Percentiles rank a stretch among this genome's conserved stretches.
Conservation (phyloP, 2,329 filamentous ascomycete species). For the Juglanconis sp. region DNA sequence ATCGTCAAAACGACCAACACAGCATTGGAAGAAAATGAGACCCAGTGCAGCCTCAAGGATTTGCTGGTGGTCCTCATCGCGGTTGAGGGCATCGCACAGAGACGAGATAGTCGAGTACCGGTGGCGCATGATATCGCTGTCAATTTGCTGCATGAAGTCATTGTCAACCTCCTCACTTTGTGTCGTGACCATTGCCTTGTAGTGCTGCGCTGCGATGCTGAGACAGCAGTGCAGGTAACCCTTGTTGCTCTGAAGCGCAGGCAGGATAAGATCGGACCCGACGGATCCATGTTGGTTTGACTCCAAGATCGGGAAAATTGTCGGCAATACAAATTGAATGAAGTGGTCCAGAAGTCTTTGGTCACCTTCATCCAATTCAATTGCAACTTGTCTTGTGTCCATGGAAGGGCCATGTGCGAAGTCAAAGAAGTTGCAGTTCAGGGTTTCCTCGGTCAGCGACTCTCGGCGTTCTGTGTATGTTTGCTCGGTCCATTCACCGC, state of each 20-base stretch:
- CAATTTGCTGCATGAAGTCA: slow-evolving; percentile 82
- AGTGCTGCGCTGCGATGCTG: slow-evolving; percentile 87
- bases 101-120: slow-evolving; percentile 83
- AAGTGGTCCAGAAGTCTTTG: slow-evolving; percentile 87
- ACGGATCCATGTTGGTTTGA: slow-evolving; percentile 82
- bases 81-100: slow-evolving; percentile 76
- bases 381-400: slow-evolving; percentile 63
- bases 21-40: slow-evolving; percentile 95
- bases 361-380: slow-evolving; percentile 85
- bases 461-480: slow-evolving; percentile 66
- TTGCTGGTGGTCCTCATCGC: slow-evolving; percentile 78
- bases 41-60: slow-evolving; percentile 90
- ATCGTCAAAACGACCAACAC: slow-evolving; percentile 83
- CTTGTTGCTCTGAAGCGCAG: slow-evolving; percentile 85
- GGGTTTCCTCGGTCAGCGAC: slow-evolving; percentile 61
- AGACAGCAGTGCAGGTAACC: slow-evolving; percentile 94
- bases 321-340: slow-evolving; percentile 78
- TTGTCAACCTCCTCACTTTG: slow-evolving; percentile 73
- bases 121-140: slow-evolving; percentile 89
- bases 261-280: slow-evolving; percentile 77
- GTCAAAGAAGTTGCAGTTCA: slow-evolving; percentile 80
- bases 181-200: slow-evolving; percentile 71
- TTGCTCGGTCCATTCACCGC: slow-evolving; percentile 68
- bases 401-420: slow-evolving; percentile 67
- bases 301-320: slow-evolving; percentile 90